These are phyloP conservation scores for Cladosporium sp. DNA, from an alignment of 2,329 filamentous ascomycete genomes.

Conservation along the genomic window DNA sequence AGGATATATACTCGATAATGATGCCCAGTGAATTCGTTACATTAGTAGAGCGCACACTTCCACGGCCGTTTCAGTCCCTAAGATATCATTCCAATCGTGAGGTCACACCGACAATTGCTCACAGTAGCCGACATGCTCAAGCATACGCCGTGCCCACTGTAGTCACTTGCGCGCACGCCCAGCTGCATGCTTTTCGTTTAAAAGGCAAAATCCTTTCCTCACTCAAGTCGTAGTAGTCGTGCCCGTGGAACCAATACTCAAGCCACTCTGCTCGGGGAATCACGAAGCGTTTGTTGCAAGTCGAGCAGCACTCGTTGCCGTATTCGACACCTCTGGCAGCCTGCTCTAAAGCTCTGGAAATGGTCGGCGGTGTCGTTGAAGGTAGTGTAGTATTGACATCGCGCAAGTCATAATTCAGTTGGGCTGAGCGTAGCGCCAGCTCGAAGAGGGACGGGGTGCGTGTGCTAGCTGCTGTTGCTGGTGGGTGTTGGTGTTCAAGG, in stretches of 20 bases:
- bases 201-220: slow-evolving; percentile 31
- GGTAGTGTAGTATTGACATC: slow-evolving; percentile 24
- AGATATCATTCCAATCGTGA: too few species aligned
- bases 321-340: slow-evolving; percentile 17
- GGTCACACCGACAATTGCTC: neutral
- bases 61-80: too few species aligned
- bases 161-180: slow-evolving; percentile 25
- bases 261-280: slow-evolving; percentile 32
- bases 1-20: neutral
- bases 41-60: too few species aligned
- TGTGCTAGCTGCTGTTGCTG: slow-evolving; percentile 11
- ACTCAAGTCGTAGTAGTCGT: slow-evolving; percentile 22
- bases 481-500: slow-evolving; percentile 1
- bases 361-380: slow-evolving; percentile 13
- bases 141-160: slow-evolving; percentile 1
- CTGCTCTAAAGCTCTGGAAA: slow-evolving; percentile 20
- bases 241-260: slow-evolving; percentile 30
- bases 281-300: slow-evolving; percentile 28
- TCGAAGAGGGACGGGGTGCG: slow-evolving; percentile 33
- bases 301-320: slow-evolving; percentile 30
- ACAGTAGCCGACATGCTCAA: neutral
- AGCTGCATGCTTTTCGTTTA: slow-evolving; percentile 28
- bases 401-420: slow-evolving; percentile 21
- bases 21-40: neutral
- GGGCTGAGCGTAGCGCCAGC: slow-evolving; percentile 26